Evolutionary conservation across 2,329 filamentous ascomycete genomes (phyloP), one percentile per base, ranked within the genome.

Genomic region (Trichoderma sp.): DNA sequence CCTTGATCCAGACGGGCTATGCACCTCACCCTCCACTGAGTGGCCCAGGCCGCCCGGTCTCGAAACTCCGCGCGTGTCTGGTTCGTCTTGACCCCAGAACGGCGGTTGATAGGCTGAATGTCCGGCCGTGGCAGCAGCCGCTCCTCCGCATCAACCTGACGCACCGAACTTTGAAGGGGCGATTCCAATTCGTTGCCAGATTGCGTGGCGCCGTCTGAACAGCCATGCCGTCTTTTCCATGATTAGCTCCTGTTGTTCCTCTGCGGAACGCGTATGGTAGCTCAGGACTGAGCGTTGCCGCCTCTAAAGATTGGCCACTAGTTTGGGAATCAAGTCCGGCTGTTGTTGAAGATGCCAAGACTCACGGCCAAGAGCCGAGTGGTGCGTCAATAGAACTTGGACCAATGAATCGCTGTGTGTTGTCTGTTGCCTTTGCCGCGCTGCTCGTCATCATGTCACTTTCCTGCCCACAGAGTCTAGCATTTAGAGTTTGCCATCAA

Each of bases 11-110:
- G 43, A 26, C 21, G 18, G 28, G 39, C 43, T n/a, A 28, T 68
- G 64, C 64, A 68, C 34, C 51, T 43, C 47, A 7, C 28, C 56
- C 65, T 39, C 34, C 26, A 57, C 24, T 64, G 68, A 67, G 26
- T 71, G 70, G 70, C 26, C 56, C 30, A 67, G 70, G 63, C 70
- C 56, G 56, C 53, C 57, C 51, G 53, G 39, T 71, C 30, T 53
- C 57, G 63, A 71, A 62, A 71, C 70, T 39, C 18, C 43, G 56
- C 9, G 36, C 24, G 36, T 66, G 61, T 47, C 69, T 32, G 60
- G 60, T 64, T 64, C 14, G 53, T 71, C 47, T 58, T 28, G 51
- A 57, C 39, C 34, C 34, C 24, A 43, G 26, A 32, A 30, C 61
- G 51, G 61, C 21, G n/a, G 43, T 58, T 71, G 34, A 43, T 64